phyloP scores from a whole-genome alignment of 805 yeast species.

The Ogataea nonfermentans region DNA sequence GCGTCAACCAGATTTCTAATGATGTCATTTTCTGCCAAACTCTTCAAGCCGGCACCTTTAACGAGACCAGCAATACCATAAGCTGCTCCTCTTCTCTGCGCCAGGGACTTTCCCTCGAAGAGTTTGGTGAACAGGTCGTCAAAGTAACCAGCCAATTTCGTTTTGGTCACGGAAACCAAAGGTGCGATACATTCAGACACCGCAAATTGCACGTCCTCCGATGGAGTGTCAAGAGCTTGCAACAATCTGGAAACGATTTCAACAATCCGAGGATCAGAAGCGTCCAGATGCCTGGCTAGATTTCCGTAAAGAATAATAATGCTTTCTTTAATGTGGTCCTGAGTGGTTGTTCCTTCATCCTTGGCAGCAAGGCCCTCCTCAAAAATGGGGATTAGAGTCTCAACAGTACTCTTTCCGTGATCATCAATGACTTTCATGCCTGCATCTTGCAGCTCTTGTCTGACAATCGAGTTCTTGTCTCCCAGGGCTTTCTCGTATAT shows the following conservation, averaged over 20 bases:
- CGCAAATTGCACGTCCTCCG: conserved; percentile 87
- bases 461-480: conserved; percentile 68
- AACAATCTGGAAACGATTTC: conserved; percentile 68
- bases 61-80: conserved; percentile 94
- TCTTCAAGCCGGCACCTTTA: conserved; percentile 81
- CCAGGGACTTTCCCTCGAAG: conserved; percentile 46
- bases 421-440: conserved; percentile 68
- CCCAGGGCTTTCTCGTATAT: conserved; percentile 61
- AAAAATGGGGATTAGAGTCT: conserved; percentile 74
- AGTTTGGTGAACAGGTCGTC: conserved; percentile 59
- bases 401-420: conserved; percentile 69
- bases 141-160: conserved; percentile 51
- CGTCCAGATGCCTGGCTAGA: conserved; percentile 76
- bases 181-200: conserved; percentile 86
- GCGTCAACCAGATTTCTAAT: conserved; percentile 76
- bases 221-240: conserved; percentile 77
- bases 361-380: conserved; percentile 60
- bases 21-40: conserved; percentile 73
- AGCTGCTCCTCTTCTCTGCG: conserved; percentile 88
- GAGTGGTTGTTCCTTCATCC: conserved; percentile 45
- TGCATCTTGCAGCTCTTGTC: conserved; percentile 86
- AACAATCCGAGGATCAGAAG: conserved; percentile 63
- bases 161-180: conserved; percentile 57
- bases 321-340: conserved; percentile 69
- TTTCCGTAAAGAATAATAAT: conserved; percentile 88